These are phyloP conservation scores for Hypoxylon intermedium DNA, from an alignment of 495 filamentous ascomycete species.

Conservation along the genomic window DNA sequence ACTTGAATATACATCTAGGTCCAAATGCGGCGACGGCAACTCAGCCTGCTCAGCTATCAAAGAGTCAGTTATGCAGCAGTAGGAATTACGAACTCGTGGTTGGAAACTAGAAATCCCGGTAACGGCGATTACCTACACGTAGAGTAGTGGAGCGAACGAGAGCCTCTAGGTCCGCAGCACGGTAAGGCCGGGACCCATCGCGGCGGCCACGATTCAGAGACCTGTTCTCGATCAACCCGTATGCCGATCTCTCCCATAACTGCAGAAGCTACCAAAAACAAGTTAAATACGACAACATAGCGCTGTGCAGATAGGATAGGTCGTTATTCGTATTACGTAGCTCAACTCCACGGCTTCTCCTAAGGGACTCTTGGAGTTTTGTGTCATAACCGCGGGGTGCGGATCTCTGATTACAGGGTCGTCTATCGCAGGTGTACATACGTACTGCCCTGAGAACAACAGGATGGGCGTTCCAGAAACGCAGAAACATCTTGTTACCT, in stretches of 20 bases:
- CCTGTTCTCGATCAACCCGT: slow-evolving; percentile 15
- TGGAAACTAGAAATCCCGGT: no score
- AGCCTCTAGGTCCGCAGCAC: slow-evolving; percentile 19
- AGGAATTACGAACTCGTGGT: no score
- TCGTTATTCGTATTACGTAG: no score
- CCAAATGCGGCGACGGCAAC: neutral
- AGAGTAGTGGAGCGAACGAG: no score
- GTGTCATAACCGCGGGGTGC: no score
- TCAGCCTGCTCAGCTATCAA: neutral
- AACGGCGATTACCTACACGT: no score
- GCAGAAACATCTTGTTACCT: slow-evolving; percentile 21
- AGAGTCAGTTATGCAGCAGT: neutral
- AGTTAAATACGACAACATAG: no score
- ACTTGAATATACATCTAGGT: neutral
- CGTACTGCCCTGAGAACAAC: no score
- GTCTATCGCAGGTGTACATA: no score
- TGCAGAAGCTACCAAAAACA: neutral
- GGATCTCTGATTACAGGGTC: no score
- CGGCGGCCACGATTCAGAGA: slow-evolving; percentile 32
- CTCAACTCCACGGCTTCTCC: no score
- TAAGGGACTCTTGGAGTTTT: neutral
- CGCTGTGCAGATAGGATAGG: no score
- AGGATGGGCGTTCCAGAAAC: slow-evolving; percentile 13
- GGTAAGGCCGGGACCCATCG: slow-evolving; percentile 20
- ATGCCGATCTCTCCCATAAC: slow-evolving; percentile 11